These are phyloP conservation scores for Agrocybe chaxingu DNA, from an alignment of 768 basidiomycete genomes.

Conservation along the genomic window DNA sequence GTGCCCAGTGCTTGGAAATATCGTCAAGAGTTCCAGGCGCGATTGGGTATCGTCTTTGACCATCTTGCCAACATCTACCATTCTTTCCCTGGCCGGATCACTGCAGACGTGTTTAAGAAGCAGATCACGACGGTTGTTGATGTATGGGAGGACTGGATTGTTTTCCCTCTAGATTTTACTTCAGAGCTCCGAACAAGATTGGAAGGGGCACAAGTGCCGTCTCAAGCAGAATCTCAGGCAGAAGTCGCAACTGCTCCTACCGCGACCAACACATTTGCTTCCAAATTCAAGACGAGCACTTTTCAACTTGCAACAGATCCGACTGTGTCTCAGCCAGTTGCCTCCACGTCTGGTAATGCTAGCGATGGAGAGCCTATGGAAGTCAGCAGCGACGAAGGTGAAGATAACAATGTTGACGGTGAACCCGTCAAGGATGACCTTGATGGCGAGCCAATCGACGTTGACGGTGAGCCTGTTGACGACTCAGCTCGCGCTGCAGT, in stretches of 20 bases:
- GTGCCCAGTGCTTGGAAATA: slow-evolving; percentile 98
- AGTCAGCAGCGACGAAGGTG: slow-evolving; percentile 31
- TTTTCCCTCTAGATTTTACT: slow-evolving; percentile 88
- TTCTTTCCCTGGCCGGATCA: slow-evolving; percentile 94
- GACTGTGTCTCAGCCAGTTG: slow-evolving; percentile 18
- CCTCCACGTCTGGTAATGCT: slow-evolving; percentile 19
- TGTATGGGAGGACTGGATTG: slow-evolving; percentile 99
- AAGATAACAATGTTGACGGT: slow-evolving; percentile 45
- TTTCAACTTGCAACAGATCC: slow-evolving; percentile 67
- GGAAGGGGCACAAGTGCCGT: slow-evolving; percentile 50
- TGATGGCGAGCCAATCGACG: slow-evolving; percentile 41
- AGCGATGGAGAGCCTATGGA: slow-evolving; percentile 38
- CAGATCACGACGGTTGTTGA: slow-evolving; percentile 88
- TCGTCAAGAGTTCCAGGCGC: slow-evolving; percentile 88
- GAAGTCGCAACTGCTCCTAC: slow-evolving; percentile 10
- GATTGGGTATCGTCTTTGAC: slow-evolving; percentile 92
- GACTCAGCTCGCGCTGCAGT: slow-evolving; percentile 32
- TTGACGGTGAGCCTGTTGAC: slow-evolving; percentile 34
- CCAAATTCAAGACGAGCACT: slow-evolving; percentile 74
- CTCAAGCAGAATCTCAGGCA: slow-evolving; percentile 26
- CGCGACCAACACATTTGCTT: slow-evolving; percentile 33
- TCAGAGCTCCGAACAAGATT: slow-evolving; percentile 68
- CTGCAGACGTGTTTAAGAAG: slow-evolving; percentile 93
- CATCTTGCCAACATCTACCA: slow-evolving; percentile 93
- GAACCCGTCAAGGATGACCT: slow-evolving; percentile 34